A percentile compares a stretch with the other conserved stretches of the same genome.
These are phyloP conservation scores for Allium fistulosum DNA, from an alignment of 106 monocot species.

Conservation along the genomic window DNA sequence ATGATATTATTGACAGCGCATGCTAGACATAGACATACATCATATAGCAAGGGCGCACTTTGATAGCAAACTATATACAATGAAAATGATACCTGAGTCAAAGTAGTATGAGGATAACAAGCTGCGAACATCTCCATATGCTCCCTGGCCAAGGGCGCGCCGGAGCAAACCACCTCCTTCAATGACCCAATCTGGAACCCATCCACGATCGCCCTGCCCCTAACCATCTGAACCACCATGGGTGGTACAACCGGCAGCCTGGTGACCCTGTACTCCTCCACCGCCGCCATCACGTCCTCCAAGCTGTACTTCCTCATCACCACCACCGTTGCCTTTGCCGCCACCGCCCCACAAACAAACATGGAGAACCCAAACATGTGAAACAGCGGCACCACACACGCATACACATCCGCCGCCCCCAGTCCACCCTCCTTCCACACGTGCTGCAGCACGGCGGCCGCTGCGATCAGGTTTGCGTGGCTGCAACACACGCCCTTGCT, in stretches of 20 bases:
- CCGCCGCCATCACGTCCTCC: constrained; percentile 36
- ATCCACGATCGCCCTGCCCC: neutral
- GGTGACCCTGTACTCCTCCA: constrained; percentile 47
- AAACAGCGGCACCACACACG: constrained; percentile 58
- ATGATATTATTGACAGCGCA: too few species aligned
- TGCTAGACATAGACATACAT: too few species aligned
- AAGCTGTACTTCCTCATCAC: constrained; percentile 30
- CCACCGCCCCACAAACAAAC: constrained; percentile 49
- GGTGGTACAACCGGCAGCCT: constrained; percentile 67
- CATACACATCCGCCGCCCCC: constrained; percentile 13
- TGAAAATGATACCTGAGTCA: constrained; percentile 38
- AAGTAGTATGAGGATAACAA: constrained; percentile 24
- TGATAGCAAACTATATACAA: too few species aligned
- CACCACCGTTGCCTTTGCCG: constrained; percentile 50
- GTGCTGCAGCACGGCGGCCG: constrained; percentile 25
- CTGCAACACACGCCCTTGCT: constrained; percentile 60
- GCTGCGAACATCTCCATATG: constrained; percentile 30
- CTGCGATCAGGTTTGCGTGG: constrained; percentile 48
- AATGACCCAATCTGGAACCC: constrained; percentile 22
- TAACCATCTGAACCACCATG: constrained; percentile 48
- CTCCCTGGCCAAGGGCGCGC: constrained; percentile 46
- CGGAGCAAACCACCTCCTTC: constrained; percentile 59
- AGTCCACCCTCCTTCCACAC: constrained; percentile 18
- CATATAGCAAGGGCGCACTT: too few species aligned
- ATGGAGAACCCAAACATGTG: constrained; percentile 86